Evolutionary conservation across 495 filamentous ascomycete genomes (phyloP), one percentile per base, ranked within the genome.

Genomic region (Parathielavia appendiculata): DNA sequence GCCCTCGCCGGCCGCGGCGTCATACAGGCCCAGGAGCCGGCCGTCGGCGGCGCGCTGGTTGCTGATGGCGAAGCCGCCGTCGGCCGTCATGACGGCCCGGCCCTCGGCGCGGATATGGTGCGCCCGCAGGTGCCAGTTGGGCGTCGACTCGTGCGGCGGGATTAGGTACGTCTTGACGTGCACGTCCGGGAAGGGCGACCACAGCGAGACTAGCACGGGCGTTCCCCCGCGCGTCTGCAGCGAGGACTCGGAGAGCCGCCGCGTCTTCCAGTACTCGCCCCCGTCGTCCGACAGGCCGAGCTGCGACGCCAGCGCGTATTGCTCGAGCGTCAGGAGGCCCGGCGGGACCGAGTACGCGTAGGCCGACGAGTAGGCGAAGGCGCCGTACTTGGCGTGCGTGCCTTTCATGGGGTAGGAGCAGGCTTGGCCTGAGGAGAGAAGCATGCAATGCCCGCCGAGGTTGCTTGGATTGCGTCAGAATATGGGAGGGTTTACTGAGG

Each of bases 341-440:
- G 86, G 88, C 0, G 87, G 86, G 14, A 90, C 87, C 4, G 83
- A 87, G 70, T 90, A 92, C 17, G 80, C 87, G 70, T 88, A 91
- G 0, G 84, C 79, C 51, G 83, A 83, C 51, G 81, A 85, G 68
- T 92, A 91, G 8, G 87, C 86, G 67, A 90, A 91, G 59, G 82
- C 79, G 19, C 88, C 88, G 70, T 92, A 92, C 64, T 91, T 91
- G 57, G 88, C 85, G 66, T 90, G 87, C 3, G 86, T 89, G 22
- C 85, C 87, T 68, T 85, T 87, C 71, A 91, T 81, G 0, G 87
- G 84, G 68, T 91, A 91, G 68, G 86, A 83, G 73, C 88, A 91
- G 36, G 83, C 85, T 63, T 91, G 87, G 14, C 88, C 88, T 0
- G 83, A 86, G 5, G 83, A 86, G 4, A 92, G 79, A 16, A 91